A percentile compares a stretch with the other conserved stretches of the same genome.
These are phyloP conservation scores for Datisca glomerata DNA, from an alignment of 306 rosid genomes.

Conservation along the genomic window DNA sequence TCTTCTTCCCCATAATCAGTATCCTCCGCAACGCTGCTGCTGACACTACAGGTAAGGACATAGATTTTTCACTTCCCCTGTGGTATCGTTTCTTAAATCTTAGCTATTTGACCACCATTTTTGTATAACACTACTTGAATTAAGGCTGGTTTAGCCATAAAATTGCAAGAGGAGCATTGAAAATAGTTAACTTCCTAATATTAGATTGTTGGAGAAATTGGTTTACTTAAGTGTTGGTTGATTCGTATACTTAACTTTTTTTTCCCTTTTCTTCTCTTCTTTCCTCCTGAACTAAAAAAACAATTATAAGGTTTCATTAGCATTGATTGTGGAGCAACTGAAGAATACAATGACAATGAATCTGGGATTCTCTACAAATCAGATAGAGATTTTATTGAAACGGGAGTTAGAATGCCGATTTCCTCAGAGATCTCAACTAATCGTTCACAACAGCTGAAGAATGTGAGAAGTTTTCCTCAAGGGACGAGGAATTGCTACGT, in stretches of 20 bases:
- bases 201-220: too few species aligned
- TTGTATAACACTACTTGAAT: too few species aligned
- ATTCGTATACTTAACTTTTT: too few species aligned
- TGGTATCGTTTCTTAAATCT: too few species aligned
- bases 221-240: background rate
- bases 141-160: too few species aligned
- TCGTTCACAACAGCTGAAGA: background rate
- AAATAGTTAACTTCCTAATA: too few species aligned
- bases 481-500: constrained; percentile 40
- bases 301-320: constrained; percentile 26
- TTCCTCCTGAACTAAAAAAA: too few species aligned
- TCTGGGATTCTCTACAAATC: constrained; percentile 12
- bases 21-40: constrained; percentile 4
- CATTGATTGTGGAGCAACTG: constrained; percentile 21
- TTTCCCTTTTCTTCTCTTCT: too few species aligned
- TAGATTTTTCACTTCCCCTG: too few species aligned
- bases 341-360: background rate
- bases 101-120: too few species aligned
- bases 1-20: constrained; percentile 4
- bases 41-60: too few species aligned
- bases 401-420: constrained; percentile 5
- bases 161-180: too few species aligned
- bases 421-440: background rate
- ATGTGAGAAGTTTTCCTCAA: constrained; percentile 33
- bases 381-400: constrained; percentile 17